Evolutionary conservation across 1,284 basidiomycete species (phyloP).

Genomic region (Apiotrichum sp.): DNA sequence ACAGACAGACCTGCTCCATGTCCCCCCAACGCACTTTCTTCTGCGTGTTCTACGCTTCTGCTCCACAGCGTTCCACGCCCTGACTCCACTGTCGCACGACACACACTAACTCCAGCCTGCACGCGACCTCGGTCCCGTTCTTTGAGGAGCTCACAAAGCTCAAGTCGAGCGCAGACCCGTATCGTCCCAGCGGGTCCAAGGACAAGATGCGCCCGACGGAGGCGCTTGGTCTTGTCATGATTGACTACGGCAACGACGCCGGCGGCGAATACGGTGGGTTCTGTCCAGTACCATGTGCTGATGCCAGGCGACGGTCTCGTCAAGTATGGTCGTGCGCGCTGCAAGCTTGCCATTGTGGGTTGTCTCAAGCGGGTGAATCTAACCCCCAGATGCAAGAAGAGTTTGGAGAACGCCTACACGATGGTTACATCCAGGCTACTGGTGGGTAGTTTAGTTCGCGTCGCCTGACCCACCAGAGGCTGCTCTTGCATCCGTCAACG

Average conservation of each 20-base stretch:
- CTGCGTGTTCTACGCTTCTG: too few species aligned
- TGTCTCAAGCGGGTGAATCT: neutral
- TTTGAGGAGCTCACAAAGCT: conserved; percentile 38
- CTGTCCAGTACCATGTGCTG: neutral
- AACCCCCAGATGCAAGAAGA: conserved; percentile 56
- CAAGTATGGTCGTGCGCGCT: conserved; percentile 69
- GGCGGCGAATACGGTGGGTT: conserved; percentile 56
- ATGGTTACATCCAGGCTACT: conserved; percentile 60
- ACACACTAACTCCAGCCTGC: conserved; percentile 34
- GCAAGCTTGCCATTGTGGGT: conserved; percentile 63
- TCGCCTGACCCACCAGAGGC: conserved; percentile 39
- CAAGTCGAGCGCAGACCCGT: conserved; percentile 42
- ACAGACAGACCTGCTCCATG: too few species aligned
- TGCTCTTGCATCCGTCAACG: conserved; percentile 47
- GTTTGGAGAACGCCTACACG: conserved; percentile 62
- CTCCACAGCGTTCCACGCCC: too few species aligned
- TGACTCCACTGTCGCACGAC: neutral
- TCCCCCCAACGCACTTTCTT: too few species aligned
- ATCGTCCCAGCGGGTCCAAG: conserved; percentile 30
- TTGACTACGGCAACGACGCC: conserved; percentile 73
- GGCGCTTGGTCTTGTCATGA: conserved; percentile 75
- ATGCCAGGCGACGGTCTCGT: conserved; percentile 55
- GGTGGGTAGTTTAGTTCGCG: conserved; percentile 18
- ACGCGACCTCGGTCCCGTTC: conserved; percentile 43
- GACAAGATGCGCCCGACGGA: conserved; percentile 58